Percentiles rank a stretch among this genome's conserved stretches.
phyloP scores from a whole-genome alignment of 768 basidiomycete genomes.

The Daedalea quercina region DNA sequence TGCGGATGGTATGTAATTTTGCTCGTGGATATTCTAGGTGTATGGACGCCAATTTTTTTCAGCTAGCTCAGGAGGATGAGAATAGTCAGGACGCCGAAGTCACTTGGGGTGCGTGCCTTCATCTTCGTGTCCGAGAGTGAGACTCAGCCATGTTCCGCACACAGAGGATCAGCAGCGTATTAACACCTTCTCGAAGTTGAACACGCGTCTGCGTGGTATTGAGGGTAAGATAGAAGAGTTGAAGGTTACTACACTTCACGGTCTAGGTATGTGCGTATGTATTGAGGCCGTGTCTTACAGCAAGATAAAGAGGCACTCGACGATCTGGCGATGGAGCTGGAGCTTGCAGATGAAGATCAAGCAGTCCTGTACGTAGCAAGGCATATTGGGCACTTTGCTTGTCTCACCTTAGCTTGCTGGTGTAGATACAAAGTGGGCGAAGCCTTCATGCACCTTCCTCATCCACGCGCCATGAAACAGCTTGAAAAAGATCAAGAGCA shows the following conservation, averaged over 20 bases:
- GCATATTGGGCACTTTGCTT: neutral
- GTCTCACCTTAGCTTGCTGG: neutral
- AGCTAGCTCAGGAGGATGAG: slow-evolving; percentile 78
- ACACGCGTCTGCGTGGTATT: slow-evolving; percentile 65
- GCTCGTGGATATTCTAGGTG: neutral
- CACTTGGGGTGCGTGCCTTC: slow-evolving; percentile 62
- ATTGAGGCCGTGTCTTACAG: slow-evolving; percentile 32
- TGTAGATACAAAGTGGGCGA: slow-evolving; percentile 88
- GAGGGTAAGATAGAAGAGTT: slow-evolving; percentile 67
- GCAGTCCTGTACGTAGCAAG: slow-evolving; percentile 56
- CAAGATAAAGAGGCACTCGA: slow-evolving; percentile 94
- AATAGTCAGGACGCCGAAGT: slow-evolving; percentile 70
- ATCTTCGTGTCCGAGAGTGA: neutral
- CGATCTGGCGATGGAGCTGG: slow-evolving; percentile 81
- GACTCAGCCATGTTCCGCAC: neutral
- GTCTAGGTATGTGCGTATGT: neutral
- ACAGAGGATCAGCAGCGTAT: slow-evolving; percentile 77
- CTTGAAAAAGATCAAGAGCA: slow-evolving; percentile 63
- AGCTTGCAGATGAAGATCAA: slow-evolving; percentile 83
- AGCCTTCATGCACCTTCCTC: slow-evolving; percentile 76
- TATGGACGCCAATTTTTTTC: neutral
- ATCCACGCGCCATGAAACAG: slow-evolving; percentile 59
- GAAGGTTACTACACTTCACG: slow-evolving; percentile 44
- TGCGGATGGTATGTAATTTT: slow-evolving; percentile 50
- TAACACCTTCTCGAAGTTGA: slow-evolving; percentile 87